Conservation (phyloP, 129 eudicot species). For the Flaveria trinervia region DNA sequence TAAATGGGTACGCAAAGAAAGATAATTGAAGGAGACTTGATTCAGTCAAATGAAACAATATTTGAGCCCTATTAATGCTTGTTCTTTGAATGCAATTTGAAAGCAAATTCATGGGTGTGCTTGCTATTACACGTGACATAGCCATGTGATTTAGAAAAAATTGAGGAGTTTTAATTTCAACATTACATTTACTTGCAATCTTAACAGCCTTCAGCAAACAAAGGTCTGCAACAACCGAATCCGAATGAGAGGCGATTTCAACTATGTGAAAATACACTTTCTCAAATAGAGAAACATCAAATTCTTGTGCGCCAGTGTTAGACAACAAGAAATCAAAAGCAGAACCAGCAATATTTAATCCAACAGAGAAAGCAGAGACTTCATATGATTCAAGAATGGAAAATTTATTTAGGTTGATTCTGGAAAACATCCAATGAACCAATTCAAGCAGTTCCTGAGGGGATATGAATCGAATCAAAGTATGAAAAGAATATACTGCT, state of each 20-base stretch:
- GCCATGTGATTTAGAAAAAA: constrained; percentile 46
- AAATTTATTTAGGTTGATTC: constrained; percentile 36
- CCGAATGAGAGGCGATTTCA: constrained; percentile 44
- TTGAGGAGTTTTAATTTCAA: constrained; percentile 31
- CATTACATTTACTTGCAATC: constrained; percentile 36
- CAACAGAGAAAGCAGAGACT: constrained; percentile 50
- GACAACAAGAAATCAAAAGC: constrained; percentile 54
- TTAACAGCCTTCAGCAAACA: constrained; percentile 78
- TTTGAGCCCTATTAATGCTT: constrained; percentile 47
- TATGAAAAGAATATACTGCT: constrained; percentile 52
- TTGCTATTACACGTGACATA: constrained; percentile 53
- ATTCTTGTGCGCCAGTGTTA: constrained; percentile 33
- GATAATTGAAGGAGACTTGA: constrained; percentile 69
- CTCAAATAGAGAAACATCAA: constrained; percentile 57
- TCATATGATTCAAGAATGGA: constrained; percentile 37
- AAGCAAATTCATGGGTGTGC: constrained; percentile 55
- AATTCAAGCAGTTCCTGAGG: constrained; percentile 83
- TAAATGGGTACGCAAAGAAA: constrained; percentile 53
- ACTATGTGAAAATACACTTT: constrained; percentile 51
- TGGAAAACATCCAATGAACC: constrained; percentile 60
- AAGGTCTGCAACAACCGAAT: constrained; percentile 57
- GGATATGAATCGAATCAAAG: constrained; percentile 61
- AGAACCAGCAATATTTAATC: constrained; percentile 61
- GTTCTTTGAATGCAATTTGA: constrained; percentile 52
- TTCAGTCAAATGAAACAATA: constrained; percentile 51